These are phyloP conservation scores for Pleurotus djamor DNA, from an alignment of 768 basidiomycete genomes.

Conservation along the genomic window DNA sequence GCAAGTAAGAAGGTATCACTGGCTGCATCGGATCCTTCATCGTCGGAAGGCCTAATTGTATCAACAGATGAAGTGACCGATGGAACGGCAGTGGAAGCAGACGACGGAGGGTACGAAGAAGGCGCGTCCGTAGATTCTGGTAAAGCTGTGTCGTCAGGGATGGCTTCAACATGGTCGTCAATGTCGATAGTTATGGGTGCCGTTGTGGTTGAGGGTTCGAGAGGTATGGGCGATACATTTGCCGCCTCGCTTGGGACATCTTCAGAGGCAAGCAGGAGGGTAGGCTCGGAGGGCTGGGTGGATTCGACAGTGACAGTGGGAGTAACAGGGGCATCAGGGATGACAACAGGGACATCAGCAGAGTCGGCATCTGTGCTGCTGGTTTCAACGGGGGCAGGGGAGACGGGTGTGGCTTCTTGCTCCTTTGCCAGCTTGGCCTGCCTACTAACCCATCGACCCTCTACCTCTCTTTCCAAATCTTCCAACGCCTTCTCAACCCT, in stretches of 20 bases:
- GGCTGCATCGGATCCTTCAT: constrained; percentile 4
- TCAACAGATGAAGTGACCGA: constrained; percentile 13
- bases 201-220: neutral
- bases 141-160: neutral
- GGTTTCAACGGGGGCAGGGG: neutral
- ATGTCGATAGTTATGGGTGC: neutral
- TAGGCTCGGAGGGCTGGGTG: neutral
- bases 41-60: constrained; percentile 16
- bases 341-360: neutral
- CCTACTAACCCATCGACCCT: constrained; percentile 30
- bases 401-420: neutral
- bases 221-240: too few species aligned
- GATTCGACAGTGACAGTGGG: neutral
- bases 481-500: constrained; percentile 57
- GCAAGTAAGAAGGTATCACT: constrained; percentile 25
- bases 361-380: too few species aligned
- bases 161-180: neutral
- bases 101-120: neutral
- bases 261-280: neutral
- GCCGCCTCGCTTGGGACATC: too few species aligned
- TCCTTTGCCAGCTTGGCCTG: constrained; percentile 7
- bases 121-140: neutral
- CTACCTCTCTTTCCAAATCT: constrained; percentile 47
- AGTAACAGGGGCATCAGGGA: neutral
- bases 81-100: neutral